These are phyloP conservation scores for Nepenthes mirabilis DNA, from an alignment of 148 eudicot genomes.

Conservation along the genomic window DNA sequence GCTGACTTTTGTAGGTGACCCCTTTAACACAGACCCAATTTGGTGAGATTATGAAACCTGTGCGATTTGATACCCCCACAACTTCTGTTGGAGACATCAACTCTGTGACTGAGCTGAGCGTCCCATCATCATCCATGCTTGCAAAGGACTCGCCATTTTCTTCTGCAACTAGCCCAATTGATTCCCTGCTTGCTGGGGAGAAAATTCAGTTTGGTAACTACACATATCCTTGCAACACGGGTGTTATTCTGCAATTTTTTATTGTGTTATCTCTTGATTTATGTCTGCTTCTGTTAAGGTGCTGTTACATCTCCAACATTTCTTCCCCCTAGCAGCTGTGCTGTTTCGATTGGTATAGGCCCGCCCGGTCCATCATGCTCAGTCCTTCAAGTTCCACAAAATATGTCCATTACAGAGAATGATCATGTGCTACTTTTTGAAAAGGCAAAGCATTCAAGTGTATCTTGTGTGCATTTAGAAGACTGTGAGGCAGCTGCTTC, in stretches of 20 bases:
- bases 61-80: constrained; percentile 23
- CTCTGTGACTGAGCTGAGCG: not conserved
- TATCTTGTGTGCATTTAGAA: constrained; percentile 37
- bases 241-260: too few relatives aligned
- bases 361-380: constrained; percentile 48
- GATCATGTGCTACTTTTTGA: constrained; percentile 33
- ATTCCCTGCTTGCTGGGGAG: constrained; percentile 93
- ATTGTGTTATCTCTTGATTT: not conserved
- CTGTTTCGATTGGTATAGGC: constrained; percentile 43
- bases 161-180: constrained; percentile 66
- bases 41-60: constrained; percentile 89
- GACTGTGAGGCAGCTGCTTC: constrained; percentile 85
- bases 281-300: constrained; percentile 32
- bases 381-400: constrained; percentile 30
- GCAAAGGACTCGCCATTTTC: constrained; percentile 43
- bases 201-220: constrained; percentile 87
- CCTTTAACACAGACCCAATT: constrained; percentile 77
- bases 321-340: constrained; percentile 42
- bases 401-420: constrained; percentile 27
- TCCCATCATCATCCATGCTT: constrained; percentile 19
- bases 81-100: too few relatives aligned
- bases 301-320: constrained; percentile 88
- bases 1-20: constrained; percentile 46
- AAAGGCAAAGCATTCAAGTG: constrained; percentile 43
- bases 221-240: not conserved